A percentile compares a stretch with the other conserved stretches of the same genome.
phyloP scores from a whole-genome alignment of 1,139 yeast genomes.

The Hemisphaericaspora xylofermentans region DNA sequence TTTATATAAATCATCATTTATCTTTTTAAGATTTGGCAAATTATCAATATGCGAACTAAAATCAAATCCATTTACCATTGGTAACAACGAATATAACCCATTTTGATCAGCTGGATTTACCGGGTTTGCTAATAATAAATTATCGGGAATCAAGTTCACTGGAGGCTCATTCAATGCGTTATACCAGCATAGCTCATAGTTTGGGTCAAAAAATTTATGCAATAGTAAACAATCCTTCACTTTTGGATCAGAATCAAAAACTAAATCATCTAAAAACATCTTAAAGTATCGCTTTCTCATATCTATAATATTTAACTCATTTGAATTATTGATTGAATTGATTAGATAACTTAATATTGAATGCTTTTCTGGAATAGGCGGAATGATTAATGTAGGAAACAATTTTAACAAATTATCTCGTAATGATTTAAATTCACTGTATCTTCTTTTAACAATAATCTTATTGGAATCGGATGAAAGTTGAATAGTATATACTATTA shows the following conservation, averaged over 20 bases:
- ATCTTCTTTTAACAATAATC: conserved; percentile 47
- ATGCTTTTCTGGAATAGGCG: conserved; percentile 62
- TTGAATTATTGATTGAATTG: conserved; percentile 38
- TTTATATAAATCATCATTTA: conserved; percentile 38
- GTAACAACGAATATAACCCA: conserved; percentile 44
- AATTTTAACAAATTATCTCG: conserved; percentile 44
- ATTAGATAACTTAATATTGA: conserved; percentile 44
- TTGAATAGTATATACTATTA: conserved; percentile 42
- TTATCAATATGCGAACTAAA: conserved; percentile 33
- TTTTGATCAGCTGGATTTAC: conserved; percentile 47
- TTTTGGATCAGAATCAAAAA: conserved; percentile 27
- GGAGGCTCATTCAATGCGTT: conserved; percentile 51
- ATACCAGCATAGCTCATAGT: conserved; percentile 48
- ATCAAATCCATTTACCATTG: conserved; percentile 39
- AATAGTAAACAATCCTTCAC: conserved; percentile 32
- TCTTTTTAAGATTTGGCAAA: conserved; percentile 30
- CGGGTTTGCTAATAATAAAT: conserved; percentile 44
- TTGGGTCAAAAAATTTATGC: conserved; percentile 49
- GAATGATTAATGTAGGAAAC: conserved; percentile 51
- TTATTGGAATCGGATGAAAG: conserved; percentile 19
- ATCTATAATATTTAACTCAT: conserved; percentile 40
- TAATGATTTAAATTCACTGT: conserved; percentile 55
- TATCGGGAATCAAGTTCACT: conserved; percentile 39
- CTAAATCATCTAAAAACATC: conserved; percentile 37
- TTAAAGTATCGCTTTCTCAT: conserved; percentile 42